Percentiles rank a stretch among this genome's conserved stretches.
These are phyloP conservation scores for Trichoderma cornu-damae DNA, from an alignment of 2,329 filamentous ascomycete genomes.

Conservation along the genomic window DNA sequence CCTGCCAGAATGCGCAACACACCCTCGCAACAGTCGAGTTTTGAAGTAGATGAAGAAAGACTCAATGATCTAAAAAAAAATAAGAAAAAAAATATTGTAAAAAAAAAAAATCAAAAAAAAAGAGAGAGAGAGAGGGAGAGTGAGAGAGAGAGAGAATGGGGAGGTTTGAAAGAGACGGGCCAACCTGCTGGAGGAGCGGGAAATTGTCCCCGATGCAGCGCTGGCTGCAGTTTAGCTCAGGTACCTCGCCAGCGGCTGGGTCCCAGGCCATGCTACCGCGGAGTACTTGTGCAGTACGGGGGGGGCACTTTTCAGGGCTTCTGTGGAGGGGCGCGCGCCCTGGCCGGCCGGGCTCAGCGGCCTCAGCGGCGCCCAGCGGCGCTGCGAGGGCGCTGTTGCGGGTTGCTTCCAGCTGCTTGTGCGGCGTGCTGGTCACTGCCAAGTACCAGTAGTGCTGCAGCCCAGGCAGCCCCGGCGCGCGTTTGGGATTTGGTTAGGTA, in stretches of 20 bases:
- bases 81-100: too few relatives aligned
- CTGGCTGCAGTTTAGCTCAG: constrained; percentile 14
- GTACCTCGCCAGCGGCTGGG: constrained; percentile 6
- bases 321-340: neutral
- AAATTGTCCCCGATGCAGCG: constrained; percentile 18
- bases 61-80: too few relatives aligned
- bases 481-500: too few relatives aligned
- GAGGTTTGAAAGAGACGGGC: constrained; percentile 15
- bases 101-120: too few relatives aligned
- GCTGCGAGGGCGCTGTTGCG: neutral
- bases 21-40: constrained; percentile 20
- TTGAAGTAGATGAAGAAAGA: constrained; percentile 18
- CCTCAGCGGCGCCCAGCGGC: neutral
- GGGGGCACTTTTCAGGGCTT: constrained; percentile 4
- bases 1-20: constrained; percentile 23
- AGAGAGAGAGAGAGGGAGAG: too few relatives aligned
- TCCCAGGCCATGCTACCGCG: neutral
- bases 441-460: neutral
- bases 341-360: neutral
- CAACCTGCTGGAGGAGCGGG: constrained; percentile 12
- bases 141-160: constrained; percentile 20
- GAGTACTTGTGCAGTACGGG: neutral
- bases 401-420: neutral
- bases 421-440: too few relatives aligned
- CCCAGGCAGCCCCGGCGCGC: neutral